Conservation (phyloP, 2,329 filamentous ascomycete species). For the Fusarium praegraminearum region DNA sequence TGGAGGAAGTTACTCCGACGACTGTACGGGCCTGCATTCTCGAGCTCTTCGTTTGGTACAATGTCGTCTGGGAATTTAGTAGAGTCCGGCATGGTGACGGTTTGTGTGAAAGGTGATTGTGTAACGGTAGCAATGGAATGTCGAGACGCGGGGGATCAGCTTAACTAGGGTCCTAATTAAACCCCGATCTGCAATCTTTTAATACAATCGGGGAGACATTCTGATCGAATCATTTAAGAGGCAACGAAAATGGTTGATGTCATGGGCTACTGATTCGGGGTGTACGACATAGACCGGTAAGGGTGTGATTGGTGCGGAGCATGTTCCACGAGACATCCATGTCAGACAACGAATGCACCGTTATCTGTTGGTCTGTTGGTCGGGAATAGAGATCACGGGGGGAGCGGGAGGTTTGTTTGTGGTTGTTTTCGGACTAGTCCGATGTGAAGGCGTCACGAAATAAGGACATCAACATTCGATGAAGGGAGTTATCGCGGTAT, state of each 20-base stretch:
- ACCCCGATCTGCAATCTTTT: background rate
- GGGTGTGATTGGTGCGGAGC: slow-evolving; percentile 1
- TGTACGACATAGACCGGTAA: background rate
- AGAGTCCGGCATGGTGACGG: background rate
- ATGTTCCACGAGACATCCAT: background rate
- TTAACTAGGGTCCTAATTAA: background rate
- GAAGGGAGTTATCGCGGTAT: background rate
- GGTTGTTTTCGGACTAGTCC: slow-evolving; percentile 2
- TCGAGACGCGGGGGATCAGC: background rate
- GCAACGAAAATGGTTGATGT: slow-evolving; percentile 5
- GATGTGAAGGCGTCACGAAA: background rate
- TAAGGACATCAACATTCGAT: background rate
- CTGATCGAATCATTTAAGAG: background rate
- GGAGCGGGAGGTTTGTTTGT: background rate
- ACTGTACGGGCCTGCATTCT: background rate
- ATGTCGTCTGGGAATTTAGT: background rate
- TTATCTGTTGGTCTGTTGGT: background rate
- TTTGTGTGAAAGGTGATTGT: background rate
- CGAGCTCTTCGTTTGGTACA: background rate
- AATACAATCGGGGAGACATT: background rate
- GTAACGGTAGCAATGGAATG: slow-evolving; percentile 7
- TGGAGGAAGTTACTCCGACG: background rate
- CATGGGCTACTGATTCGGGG: background rate
- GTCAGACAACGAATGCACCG: slow-evolving; percentile 2
- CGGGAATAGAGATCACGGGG: background rate